Conservation (phyloP, 2,329 filamentous ascomycete genomes). For the Penicillium sp. region DNA sequence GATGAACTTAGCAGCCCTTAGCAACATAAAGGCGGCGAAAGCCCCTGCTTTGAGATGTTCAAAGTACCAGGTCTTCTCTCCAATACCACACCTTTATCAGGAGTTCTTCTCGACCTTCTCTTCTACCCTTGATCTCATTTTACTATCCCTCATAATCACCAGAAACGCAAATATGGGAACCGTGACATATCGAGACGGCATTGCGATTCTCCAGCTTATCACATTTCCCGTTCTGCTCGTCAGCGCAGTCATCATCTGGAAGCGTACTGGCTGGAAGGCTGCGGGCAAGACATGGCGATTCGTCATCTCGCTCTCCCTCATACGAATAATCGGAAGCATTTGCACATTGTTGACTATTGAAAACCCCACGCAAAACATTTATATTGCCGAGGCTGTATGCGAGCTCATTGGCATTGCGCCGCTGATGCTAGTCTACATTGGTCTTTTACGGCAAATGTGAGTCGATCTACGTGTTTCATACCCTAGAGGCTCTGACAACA, state of each 20-base stretch:
- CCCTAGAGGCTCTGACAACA: not conserved
- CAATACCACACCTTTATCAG: not conserved
- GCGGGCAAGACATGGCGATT: conserved; percentile 34
- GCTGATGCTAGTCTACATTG: conserved; percentile 31
- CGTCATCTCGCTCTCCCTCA: conserved; percentile 30
- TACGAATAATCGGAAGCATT: conserved; percentile 33
- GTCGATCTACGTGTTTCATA: conserved; percentile 10
- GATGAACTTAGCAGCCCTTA: not conserved
- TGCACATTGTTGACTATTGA: conserved; percentile 27
- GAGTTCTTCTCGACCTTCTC: not conserved
- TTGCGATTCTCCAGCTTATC: conserved; percentile 36
- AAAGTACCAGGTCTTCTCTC: not conserved
- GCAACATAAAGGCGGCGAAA: not conserved
- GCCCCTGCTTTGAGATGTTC: not conserved
- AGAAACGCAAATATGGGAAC: conserved; percentile 15
- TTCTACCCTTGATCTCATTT: not conserved
- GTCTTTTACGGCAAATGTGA: conserved; percentile 33
- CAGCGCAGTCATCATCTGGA: conserved; percentile 31
- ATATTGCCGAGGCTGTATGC: conserved; percentile 29
- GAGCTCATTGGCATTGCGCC: conserved; percentile 34
- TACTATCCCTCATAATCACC: not conserved
- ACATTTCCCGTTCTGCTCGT: conserved; percentile 30
- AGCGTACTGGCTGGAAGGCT: conserved; percentile 28
- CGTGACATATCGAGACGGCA: conserved; percentile 30
- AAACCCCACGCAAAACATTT: conserved; percentile 19